Evolutionary conservation across 306 rosid species (phyloP).

Genomic region (Corylus avellana): DNA sequence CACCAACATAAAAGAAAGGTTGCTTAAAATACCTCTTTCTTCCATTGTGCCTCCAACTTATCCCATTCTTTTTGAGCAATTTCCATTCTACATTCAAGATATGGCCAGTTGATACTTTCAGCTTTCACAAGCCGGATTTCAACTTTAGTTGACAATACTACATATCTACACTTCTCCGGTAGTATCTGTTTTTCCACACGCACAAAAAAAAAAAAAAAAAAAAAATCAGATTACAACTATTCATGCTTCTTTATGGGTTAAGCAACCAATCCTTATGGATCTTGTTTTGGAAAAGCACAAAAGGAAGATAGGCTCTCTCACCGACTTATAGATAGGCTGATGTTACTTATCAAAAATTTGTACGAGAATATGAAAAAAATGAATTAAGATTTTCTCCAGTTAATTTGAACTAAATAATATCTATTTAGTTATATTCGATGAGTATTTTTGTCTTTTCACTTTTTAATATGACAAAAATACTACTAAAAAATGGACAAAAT

Average conservation of each 20-base stretch:
- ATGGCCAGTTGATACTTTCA: constrained; percentile 53
- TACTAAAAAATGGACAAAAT: no score
- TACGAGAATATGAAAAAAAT: no score
- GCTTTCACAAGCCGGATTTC: constrained; percentile 77
- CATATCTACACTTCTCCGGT: constrained; percentile 58
- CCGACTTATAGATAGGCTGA: constrained; percentile 1
- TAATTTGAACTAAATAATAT: no score
- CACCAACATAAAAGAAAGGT: neutral
- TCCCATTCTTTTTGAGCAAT: constrained; percentile 66
- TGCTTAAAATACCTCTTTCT: constrained; percentile 61
- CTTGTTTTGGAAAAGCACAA: neutral
- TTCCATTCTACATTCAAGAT: constrained; percentile 66
- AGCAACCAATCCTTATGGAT: neutral
- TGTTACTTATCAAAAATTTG: neutral
- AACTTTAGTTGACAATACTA: constrained; percentile 69
- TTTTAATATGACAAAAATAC: no score
- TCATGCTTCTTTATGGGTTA: neutral
- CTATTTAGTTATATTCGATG: no score
- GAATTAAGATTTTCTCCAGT: no score
- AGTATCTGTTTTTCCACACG: constrained; percentile 48
- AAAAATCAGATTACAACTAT: neutral
- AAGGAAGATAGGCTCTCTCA: neutral
- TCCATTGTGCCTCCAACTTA: constrained; percentile 80
- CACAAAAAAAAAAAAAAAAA: neutral
- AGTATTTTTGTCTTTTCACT: no score